Percentiles rank a stretch among this genome's conserved stretches.
phyloP scores from a whole-genome alignment of 2,329 filamentous ascomycete genomes.

The Penicillium sp. region DNA sequence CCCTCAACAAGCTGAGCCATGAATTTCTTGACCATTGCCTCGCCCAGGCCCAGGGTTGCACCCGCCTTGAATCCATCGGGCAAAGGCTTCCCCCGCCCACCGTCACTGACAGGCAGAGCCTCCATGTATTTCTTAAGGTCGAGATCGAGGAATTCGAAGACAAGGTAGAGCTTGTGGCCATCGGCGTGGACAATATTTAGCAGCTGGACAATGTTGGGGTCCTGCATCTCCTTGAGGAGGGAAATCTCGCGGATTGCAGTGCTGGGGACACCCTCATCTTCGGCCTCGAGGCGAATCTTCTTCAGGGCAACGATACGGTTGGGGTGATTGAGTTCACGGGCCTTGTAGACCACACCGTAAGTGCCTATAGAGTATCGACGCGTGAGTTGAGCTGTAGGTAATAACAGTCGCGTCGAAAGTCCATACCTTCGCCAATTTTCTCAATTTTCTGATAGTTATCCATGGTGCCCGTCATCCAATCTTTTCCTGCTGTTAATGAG shows the following conservation, averaged over 20 bases:
- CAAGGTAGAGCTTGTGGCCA: conserved; percentile 90
- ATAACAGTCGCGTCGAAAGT: neutral
- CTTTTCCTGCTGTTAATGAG: neutral
- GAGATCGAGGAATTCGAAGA: conserved; percentile 86
- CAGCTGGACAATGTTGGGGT: conserved; percentile 83
- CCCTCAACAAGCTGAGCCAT: conserved; percentile 85
- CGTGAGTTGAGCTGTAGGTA: conserved; percentile 14
- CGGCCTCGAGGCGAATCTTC: conserved; percentile 92
- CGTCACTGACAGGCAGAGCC: conserved; percentile 76
- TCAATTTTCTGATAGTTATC: conserved; percentile 96
- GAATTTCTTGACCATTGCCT: conserved; percentile 85
- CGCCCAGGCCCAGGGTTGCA: conserved; percentile 68
- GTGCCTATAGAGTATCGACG: conserved; percentile 59
- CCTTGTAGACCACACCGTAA: conserved; percentile 94
- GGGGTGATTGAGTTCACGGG: conserved; percentile 74
- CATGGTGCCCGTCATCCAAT: conserved; percentile 52
- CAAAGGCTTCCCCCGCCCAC: conserved; percentile 78
- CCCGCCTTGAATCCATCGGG: conserved; percentile 70
- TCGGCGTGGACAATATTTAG: conserved; percentile 93
- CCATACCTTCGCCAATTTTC: conserved; percentile 89
- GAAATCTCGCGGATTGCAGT: conserved; percentile 94
- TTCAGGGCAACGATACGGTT: conserved; percentile 89
- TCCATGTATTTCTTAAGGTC: conserved; percentile 98
- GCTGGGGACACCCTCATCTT: conserved; percentile 89
- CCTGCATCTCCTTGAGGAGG: conserved; percentile 88